phyloP scores from a whole-genome alignment of 192 early-diverging fungal species.

The Backusella parvicylindrica region DNA sequence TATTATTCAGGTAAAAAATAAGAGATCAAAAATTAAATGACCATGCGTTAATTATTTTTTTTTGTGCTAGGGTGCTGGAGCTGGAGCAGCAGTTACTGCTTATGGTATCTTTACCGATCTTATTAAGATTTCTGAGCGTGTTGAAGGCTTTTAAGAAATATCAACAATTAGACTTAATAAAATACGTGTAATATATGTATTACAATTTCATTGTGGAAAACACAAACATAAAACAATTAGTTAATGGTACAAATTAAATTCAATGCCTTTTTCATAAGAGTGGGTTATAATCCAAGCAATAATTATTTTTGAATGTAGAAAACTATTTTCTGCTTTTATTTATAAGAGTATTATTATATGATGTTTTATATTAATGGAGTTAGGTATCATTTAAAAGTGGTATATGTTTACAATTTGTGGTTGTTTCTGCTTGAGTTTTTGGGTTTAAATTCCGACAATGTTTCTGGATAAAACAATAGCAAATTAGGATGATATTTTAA shows the following conservation, averaged over 20 bases:
- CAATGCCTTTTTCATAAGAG: not conserved
- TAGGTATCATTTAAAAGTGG: slow-evolving; percentile 3
- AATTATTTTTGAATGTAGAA: not conserved
- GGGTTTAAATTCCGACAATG: not conserved
- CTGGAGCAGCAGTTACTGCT: slow-evolving; percentile 95
- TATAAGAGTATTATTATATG: not conserved
- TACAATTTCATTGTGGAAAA: not conserved
- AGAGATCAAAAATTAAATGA: slow-evolving; percentile 51
- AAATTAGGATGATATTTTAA: not conserved
- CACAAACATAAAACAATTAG: not conserved
- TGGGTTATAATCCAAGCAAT: not conserved
- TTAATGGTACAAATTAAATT: not conserved
- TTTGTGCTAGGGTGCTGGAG: slow-evolving; percentile 60
- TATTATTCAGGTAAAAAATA: slow-evolving; percentile 69
- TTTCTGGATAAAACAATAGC: not conserved
- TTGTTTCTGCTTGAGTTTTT: not conserved
- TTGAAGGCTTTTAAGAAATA: slow-evolving; percentile 18
- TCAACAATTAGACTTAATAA: not conserved
- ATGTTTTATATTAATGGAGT: not conserved
- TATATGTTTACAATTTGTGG: not conserved
- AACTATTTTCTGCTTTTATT: not conserved
- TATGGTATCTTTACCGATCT: slow-evolving; percentile 96
- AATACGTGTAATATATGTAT: not conserved
- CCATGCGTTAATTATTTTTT: not conserved
- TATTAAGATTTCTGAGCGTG: slow-evolving; percentile 79